Base-by-base conservation (phyloP, 2,329 filamentous ascomycete genomes). In the Beauveria varroae region DNA sequence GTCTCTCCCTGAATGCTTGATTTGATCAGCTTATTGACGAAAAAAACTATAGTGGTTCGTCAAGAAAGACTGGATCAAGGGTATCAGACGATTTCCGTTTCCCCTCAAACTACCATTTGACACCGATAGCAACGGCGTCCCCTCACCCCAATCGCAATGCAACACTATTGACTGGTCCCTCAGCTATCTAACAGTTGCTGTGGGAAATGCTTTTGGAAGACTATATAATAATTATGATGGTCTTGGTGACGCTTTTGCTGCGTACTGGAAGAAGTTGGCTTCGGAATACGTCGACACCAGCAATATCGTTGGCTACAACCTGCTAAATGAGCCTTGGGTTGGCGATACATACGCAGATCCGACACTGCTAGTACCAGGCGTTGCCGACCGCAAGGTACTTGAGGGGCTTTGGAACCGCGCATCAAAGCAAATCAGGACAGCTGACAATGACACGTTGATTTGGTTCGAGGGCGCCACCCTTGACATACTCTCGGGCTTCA, bases 301-400 rank as follows among this genome's bases (percentile, higher is more conserved):
- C 37, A 66, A 66, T 50, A 34, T 66, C 2, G 63, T 64, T 16
- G 64, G 64, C 5, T 66, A 64, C 44, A 66, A 66, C 34, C 55
- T 66, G 50, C 30, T 66, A 30, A 66, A 66, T 28, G 64, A 66
- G 49, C 64, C 64, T 1, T 66, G 64, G 64, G 63, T 62, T 5
- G 64, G 64, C 55, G 63, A 66, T 34, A 62, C 47, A 2, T 66
- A 59, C 57, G 61, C 59, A 22, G 61, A 64, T 34, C 64, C 64
- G 18, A 57, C 57, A 37, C 44, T 66, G 4, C 58, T 66, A 3
- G 43, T 63, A 4, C 64, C 64, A 1, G 64, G 64, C 4, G 52
- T 64, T 20, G 64, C 63, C 16, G 64, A 66, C 53, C 60, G 50
- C 43, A 62, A 61, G 37, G 58, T 28, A 10, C 34, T 66, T 18